Evolutionary conservation across 306 rosid species (phyloP).

Genomic region (Cyclanthera cordifolia): DNA sequence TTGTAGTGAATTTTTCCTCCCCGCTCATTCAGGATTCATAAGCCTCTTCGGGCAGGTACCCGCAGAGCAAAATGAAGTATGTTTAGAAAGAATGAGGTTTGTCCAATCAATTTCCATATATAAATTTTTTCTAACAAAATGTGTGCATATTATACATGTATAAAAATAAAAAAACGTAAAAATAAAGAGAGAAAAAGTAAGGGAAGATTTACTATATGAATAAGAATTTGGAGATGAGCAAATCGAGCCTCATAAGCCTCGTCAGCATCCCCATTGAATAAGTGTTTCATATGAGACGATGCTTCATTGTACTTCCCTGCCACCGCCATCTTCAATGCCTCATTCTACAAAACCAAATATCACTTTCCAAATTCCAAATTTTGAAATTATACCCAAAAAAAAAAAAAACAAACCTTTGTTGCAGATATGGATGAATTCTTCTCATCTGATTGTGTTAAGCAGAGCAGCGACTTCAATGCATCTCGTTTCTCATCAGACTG

Average conservation of each 20-base stretch:
- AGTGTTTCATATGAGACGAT: background rate
- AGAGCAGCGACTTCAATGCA: background rate
- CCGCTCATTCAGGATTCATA: too few species aligned
- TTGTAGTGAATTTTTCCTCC: too few species aligned
- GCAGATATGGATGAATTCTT: background rate
- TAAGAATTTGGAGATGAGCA: background rate
- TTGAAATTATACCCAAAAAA: too few species aligned
- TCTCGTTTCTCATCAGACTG: background rate
- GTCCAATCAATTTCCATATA: too few species aligned
- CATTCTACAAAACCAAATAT: background rate
- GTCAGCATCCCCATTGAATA: background rate
- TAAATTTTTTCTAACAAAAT: background rate
- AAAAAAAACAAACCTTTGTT: background rate
- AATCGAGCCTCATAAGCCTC: background rate
- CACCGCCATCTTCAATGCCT: background rate
- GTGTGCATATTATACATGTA: too few species aligned
- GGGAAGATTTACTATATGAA: background rate
- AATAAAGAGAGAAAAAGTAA: background rate
- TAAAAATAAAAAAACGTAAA: background rate
- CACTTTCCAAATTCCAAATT: too few species aligned
- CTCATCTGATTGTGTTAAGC: background rate
- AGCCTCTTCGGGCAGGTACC: too few species aligned
- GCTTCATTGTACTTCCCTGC: background rate
- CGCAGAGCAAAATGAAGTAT: too few species aligned
- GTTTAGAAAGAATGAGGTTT: too few species aligned